Conservation (phyloP, 345 rosid species). For the Acer saccharum region DNA sequence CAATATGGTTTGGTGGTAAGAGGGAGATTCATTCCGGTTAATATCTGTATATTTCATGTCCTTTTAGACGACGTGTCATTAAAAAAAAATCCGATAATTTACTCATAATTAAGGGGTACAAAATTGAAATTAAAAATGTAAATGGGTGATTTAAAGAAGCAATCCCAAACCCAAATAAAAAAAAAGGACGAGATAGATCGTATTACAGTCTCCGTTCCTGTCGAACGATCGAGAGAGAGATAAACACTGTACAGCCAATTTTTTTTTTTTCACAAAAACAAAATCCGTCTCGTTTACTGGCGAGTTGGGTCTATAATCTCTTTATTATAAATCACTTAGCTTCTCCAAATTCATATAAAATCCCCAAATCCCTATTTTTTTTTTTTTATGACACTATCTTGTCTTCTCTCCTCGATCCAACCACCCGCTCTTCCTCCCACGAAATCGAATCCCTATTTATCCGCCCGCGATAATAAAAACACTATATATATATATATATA, state of each 20-base stretch:
- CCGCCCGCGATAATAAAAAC: no score
- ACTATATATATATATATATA: no score
- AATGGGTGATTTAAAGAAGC: background rate
- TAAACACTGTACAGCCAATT: background rate
- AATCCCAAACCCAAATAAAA: background rate
- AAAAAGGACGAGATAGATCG: background rate
- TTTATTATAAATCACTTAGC: background rate
- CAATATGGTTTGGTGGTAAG: no score
- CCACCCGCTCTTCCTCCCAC: constrained; percentile 5
- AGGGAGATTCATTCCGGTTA: no score
- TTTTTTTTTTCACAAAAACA: background rate
- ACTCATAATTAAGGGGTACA: background rate
- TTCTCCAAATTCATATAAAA: background rate
- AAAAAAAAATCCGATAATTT: no score
- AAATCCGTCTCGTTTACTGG: background rate
- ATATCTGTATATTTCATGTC: no score
- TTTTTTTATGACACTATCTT: background rate
- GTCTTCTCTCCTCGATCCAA: constrained; percentile 26
- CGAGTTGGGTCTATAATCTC: no score
- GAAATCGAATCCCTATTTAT: background rate
- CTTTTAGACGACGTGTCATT: no score
- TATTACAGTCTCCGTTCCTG: constrained; percentile 3
- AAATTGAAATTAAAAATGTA: background rate
- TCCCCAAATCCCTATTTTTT: background rate
- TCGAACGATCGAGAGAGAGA: constrained; percentile 4